phyloP scores from a whole-genome alignment of 768 basidiomycete genomes.

The Lentinula aciculospora region DNA sequence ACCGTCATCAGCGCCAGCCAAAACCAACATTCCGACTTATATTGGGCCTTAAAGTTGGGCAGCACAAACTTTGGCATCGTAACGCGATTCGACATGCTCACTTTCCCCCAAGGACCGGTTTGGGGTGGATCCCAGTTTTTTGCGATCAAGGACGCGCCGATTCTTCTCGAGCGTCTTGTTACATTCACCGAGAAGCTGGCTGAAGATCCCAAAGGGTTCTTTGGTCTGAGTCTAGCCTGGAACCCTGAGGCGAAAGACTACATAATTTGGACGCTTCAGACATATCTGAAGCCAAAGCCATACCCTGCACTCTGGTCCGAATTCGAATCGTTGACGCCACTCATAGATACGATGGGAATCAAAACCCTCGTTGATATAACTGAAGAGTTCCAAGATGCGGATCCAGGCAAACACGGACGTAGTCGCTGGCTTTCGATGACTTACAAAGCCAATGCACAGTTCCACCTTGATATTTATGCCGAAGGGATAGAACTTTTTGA shows the following conservation, averaged over 20 bases:
- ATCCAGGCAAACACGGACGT: constrained; percentile 9
- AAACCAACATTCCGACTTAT: constrained; percentile 9
- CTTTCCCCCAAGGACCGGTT: constrained; percentile 10
- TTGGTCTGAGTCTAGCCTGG: constrained; percentile 11
- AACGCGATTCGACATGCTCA: constrained; percentile 17
- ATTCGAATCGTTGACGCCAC: constrained; percentile 4
- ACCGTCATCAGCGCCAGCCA: constrained; percentile 11
- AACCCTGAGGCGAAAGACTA: constrained; percentile 10
- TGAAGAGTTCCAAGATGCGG: constrained; percentile 11
- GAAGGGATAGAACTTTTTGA: constrained; percentile 13
- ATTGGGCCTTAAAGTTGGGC: constrained; percentile 16
- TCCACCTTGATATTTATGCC: constrained; percentile 11
- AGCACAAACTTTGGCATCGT: constrained; percentile 18
- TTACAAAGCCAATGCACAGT: constrained; percentile 10
- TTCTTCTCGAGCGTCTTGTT: constrained; percentile 12
- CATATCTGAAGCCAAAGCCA: constrained; percentile 10
- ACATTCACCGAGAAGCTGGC: constrained; percentile 10
- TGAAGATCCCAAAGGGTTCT: constrained; percentile 11
- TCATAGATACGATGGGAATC: constrained; percentile 13
- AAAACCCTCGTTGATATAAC: constrained; percentile 11
- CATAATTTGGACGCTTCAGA: constrained; percentile 13
- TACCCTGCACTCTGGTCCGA: constrained; percentile 12
- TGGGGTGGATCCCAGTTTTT: constrained; percentile 14
- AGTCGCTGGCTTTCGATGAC: constrained; percentile 13
- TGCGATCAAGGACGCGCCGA: constrained; percentile 10